These are phyloP conservation scores for Leptographium procerum DNA, from an alignment of 2,329 filamentous ascomycete species.

Conservation along the genomic window DNA sequence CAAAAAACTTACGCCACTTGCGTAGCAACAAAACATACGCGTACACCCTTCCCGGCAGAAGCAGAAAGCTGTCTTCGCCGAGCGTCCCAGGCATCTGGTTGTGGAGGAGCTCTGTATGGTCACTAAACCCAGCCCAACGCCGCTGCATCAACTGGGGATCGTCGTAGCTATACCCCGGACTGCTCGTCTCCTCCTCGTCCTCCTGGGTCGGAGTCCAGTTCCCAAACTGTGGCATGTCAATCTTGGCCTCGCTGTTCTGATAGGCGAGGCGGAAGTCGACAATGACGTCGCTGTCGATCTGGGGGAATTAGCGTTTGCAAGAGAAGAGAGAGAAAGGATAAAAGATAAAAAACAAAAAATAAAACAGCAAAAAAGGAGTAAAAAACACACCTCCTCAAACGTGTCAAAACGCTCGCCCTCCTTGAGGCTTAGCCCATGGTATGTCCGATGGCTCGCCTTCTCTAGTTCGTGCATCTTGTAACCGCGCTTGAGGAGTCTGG, in stretches of 20 bases:
- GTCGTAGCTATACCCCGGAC: background rate
- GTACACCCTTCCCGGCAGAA: background rate
- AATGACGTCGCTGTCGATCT: background rate
- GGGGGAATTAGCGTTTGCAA: too few relatives aligned
- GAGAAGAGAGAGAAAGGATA: too few relatives aligned
- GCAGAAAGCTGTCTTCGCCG: background rate
- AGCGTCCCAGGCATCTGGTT: background rate
- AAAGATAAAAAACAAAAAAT: background rate
- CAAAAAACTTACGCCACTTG: background rate
- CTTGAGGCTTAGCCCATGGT: background rate
- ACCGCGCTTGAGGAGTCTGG: background rate
- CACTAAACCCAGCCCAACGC: background rate
- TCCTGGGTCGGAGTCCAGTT: background rate
- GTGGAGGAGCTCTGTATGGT: background rate
- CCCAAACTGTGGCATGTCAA: background rate
- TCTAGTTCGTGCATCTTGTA: background rate
- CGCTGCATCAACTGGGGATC: background rate
- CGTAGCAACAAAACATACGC: background rate
- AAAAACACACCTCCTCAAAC: background rate
- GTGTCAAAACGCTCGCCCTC: background rate
- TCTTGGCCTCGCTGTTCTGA: background rate
- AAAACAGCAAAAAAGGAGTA: background rate
- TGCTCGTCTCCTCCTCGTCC: background rate
- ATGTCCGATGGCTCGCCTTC: background rate
- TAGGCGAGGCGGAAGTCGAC: background rate